Evolutionary conservation across 345 rosid species (phyloP), one percentile per base, ranked within the genome.

Genomic region (Physaria fendleri): DNA sequence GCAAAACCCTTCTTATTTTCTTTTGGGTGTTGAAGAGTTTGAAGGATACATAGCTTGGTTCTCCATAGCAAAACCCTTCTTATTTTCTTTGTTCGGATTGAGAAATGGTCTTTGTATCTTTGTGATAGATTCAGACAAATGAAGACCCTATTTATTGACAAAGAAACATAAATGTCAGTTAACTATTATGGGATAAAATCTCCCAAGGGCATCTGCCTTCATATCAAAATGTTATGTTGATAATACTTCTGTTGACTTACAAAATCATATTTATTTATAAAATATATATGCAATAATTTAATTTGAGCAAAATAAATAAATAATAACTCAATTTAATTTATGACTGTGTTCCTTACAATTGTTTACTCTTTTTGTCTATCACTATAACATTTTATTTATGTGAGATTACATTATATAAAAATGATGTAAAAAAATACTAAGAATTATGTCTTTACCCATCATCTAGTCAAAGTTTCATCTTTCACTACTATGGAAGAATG

Each of bases 111-210:
- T 52, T 43, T 51, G 40, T 48, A 38, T 59, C 8, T 68, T 14
- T 68, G 56, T 68, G 73, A 1, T 60, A 45, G 56, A 60, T 68
- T 25, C 32, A n/a, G 16, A 59, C 45, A 21, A 61, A 56, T 16
- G 50, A 61, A 50, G 50, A 17, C 14, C n/a, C 43, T 69, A 45
- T 69, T 45, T 69, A 69, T 69, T 12, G 51, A 45, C 44, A 61
- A 61, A 7, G 40, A 3, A 39, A n/a, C 6, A 56, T 52, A 11
- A 14, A 4, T 68, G 62, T 38, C 28, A 22, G 12, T 45, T 15
- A 12, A 15, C 63, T 27, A 35, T n/a, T n/a, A n/a, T 69, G 63
- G 73, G 54, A 69, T 46, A 12, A 55, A 38, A 69, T 69, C 63
- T 61, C 16, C 16, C 56, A 16, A 22, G 24, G 45, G 30, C 14